Percentiles rank a stretch among this genome's conserved stretches.
These are phyloP conservation scores for Fusarium xylarioides DNA, from an alignment of 2,329 filamentous ascomycete genomes.

Conservation along the genomic window DNA sequence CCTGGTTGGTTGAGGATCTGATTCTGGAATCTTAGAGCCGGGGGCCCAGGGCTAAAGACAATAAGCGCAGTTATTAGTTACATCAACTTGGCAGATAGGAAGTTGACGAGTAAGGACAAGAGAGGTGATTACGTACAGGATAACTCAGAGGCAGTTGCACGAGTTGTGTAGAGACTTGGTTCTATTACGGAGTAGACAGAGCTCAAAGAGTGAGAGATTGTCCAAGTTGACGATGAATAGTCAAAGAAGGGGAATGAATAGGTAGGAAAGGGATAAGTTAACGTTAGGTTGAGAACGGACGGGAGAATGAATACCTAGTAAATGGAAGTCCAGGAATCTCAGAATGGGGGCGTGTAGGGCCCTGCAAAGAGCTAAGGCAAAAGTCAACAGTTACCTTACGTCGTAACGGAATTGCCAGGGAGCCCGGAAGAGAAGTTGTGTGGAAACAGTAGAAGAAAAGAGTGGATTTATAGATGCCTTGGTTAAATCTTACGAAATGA, in stretches of 20 bases:
- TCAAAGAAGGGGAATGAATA: not conserved
- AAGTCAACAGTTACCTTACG: conserved; percentile 16
- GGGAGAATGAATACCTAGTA: not conserved
- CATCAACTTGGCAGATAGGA: conserved; percentile 29
- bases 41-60: conserved; percentile 37
- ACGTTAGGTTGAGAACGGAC: not conserved
- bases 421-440: conserved; percentile 12
- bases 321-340: not conserved
- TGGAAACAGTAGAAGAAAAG: conserved; percentile 11
- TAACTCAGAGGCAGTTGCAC: not conserved
- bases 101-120: not conserved
- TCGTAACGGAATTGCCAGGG: conserved; percentile 22
- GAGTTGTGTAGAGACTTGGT: not conserved
- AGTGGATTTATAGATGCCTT: conserved; percentile 4
- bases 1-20: conserved; percentile 43
- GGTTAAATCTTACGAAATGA: conserved; percentile 8
- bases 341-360: conserved; percentile 10
- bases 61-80: conserved; percentile 33
- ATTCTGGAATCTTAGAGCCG: conserved; percentile 42
- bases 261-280: conserved; percentile 18
- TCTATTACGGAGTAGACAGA: not conserved
- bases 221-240: conserved; percentile 11
- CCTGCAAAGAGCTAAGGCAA: conserved; percentile 17
- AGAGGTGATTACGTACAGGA: not conserved
- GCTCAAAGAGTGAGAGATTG: not conserved